Base-by-base conservation (phyloP, 2,329 filamentous ascomycete genomes). In the Lecanicillium sp. region DNA sequence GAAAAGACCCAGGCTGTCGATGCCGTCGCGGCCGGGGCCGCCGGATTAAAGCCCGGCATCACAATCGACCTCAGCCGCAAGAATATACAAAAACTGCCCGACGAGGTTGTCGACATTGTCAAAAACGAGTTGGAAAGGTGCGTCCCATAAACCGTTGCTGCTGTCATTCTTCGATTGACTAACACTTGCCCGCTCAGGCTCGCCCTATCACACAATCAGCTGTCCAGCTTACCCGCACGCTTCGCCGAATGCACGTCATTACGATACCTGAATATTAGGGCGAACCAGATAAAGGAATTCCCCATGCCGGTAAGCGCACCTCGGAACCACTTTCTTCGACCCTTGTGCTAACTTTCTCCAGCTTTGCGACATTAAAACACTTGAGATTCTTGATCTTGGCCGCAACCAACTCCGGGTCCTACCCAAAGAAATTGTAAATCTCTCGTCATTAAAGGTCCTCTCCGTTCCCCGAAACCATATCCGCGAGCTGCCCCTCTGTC, bases 331-430 rank as follows among this genome's bases (percentile, higher is more conserved):
- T 40, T 18, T 29, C n/a, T 13, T 17, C 12, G 10, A 17, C 11
- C 28, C n/a, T 27, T 17, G 10, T 15, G 17, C 52, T 58, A 43
- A 57, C 44, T 36, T 22, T 33, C 17, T 28, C 17, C 55, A 94
- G 88, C 77, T 97, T 42, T 89, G 90, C 57, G 81, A 88, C 59
- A 72, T 97, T 45, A 81, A 78, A 37, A 84, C 87, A 25, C 75
- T 97, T 40, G 89, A 97, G 62, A 95, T 96, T 43, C 75, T 97
- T 44, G 90, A 97, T 62, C 73, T 97, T 39, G 89, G 88, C 57
- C 79, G 86, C 51, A 97, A 97, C 58, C 87, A 84, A 58, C 79
- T 97, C 44, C 77, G 75, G 34, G 68, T 75, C 9, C 72, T 97
- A 2, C 88, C 90, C 0, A 77, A 81, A 33, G 84, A 89, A 39